Percentiles rank a stretch among this genome's conserved stretches.
Evolutionary conservation across 1,284 basidiomycete species (phyloP).

Genomic region (Boletus semigastroideus): DNA sequence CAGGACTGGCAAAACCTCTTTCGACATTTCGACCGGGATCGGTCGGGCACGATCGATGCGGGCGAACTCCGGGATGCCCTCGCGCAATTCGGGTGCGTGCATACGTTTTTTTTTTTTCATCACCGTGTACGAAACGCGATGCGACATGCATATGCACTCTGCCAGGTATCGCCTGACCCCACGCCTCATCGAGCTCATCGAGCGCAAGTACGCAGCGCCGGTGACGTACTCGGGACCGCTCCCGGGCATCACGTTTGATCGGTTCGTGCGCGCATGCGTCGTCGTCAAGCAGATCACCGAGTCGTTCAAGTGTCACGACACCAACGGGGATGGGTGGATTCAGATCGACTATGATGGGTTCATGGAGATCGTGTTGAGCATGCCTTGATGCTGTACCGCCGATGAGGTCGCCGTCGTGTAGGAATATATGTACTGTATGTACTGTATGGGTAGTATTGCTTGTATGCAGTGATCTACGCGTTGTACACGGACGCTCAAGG

Average conservation of each 20-base stretch:
- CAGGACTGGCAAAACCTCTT: conserved; percentile 80
- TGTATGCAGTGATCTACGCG: not conserved
- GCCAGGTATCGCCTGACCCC: conserved; percentile 64
- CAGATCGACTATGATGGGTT: conserved; percentile 78
- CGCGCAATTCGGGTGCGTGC: conserved; percentile 58
- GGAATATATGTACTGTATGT: not conserved
- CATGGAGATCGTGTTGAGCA: conserved; percentile 66
- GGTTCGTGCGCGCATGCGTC: conserved; percentile 81
- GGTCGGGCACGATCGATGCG: conserved; percentile 71
- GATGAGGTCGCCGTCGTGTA: conserved; percentile 6
- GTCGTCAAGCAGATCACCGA: conserved; percentile 77
- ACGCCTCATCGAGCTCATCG: conserved; percentile 56
- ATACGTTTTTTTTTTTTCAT: no score
- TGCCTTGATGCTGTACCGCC: conserved; percentile 45
- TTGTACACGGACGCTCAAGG: conserved; percentile 13
- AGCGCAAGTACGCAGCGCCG: conserved; percentile 59
- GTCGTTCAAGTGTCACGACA: conserved; percentile 59
- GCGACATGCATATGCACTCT: no score
- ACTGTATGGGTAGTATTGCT: not conserved
- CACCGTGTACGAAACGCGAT: no score
- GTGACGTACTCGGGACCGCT: conserved; percentile 35
- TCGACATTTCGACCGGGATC: conserved; percentile 74
- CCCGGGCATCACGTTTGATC: conserved; percentile 74
- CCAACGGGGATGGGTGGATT: conserved; percentile 71
- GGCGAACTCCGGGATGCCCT: conserved; percentile 65